A percentile compares a stretch with the other conserved stretches of the same genome.
phyloP scores from a whole-genome alignment of 768 basidiomycete species.

The Pluteus cervinus region DNA sequence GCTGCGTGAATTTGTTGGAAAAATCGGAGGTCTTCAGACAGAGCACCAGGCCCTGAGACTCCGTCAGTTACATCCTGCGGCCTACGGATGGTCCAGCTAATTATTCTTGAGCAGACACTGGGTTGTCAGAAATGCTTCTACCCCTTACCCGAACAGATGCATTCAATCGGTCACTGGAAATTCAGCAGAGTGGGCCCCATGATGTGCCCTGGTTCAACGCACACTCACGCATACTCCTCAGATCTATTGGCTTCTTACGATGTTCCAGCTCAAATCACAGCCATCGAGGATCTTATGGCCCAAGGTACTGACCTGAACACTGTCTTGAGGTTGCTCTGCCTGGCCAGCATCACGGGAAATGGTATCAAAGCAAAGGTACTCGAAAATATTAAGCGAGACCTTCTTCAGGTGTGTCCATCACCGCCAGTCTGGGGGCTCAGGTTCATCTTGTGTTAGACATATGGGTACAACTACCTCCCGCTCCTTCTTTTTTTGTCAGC shows the following conservation, averaged over 20 bases:
- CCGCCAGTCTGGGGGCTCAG: conserved; percentile 27
- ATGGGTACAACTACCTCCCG: conserved; percentile 70
- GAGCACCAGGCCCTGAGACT: conserved; percentile 87
- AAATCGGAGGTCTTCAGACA: conserved; percentile 84
- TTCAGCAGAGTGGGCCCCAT: conserved; percentile 79
- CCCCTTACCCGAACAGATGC: conserved; percentile 78
- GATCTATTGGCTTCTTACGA: conserved; percentile 96
- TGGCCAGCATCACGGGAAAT: conserved; percentile 78
- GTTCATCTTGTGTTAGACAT: conserved; percentile 44
- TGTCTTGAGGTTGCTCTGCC: conserved; percentile 75
- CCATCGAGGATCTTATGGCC: conserved; percentile 87
- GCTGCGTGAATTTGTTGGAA: conserved; percentile 92
- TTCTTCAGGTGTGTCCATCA: conserved; percentile 59
- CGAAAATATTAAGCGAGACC: conserved; percentile 86
- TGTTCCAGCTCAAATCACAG: conserved; percentile 66
- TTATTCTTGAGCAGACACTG: conserved; percentile 61
- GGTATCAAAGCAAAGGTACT: conserved; percentile 84
- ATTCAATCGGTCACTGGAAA: conserved; percentile 90
- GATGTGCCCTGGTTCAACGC: not conserved
- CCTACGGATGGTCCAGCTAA: conserved; percentile 5
- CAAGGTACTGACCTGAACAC: conserved; percentile 79
- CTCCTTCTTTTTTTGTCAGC: conserved; percentile 58
- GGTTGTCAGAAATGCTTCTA: conserved; percentile 86
- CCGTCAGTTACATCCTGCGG: conserved; percentile 49
- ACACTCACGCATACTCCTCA: conserved; percentile 26